Base-by-base conservation (phyloP, 495 filamentous ascomycete genomes). In the Penicillium manginii region DNA sequence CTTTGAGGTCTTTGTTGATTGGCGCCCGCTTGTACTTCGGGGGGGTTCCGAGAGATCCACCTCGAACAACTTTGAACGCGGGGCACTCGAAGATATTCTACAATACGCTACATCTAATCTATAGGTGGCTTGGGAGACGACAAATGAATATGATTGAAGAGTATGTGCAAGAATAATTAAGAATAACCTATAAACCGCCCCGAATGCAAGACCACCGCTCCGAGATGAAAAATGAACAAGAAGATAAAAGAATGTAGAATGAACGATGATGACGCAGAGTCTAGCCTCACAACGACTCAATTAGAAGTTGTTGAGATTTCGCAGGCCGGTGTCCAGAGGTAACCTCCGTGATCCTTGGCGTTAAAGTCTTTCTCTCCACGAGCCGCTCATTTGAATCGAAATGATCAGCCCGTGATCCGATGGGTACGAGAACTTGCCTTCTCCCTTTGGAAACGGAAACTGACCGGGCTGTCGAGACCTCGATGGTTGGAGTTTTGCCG, bases 391-490 rank as follows among this genome's bases (percentile, higher is more conserved):
- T 62, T 2, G 68, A 33, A 42, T 63, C 58, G 10, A 71, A 21
- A 14, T 69, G 65, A 23, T 70, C 63, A 2, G 60, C 23, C 17
- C 70, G 58, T 2, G 67, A 49, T 15, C 71, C 62, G 17, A 80
- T 64, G 0, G 77, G 75, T 18, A 78, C 71, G 15, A 78, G 54
- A 14, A 73, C 60, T 43, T 78, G 76, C 8, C 62, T 67, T 53
- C 65, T 74, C n/a, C 67, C 70, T 19, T 65, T 64, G 0, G 73
- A 73, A 1, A 80, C 71, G 14, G 76, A 79, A 15, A 80, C 58
- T 10, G 78, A 78, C 14, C 74, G 60, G 6, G 78, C 78, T 31
- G 69, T 71, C 2, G 78, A 79, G 26, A 80, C 61, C 46, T 78
- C 70, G 19, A 78, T 62, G 0, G 53, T 68, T 5, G 72, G 73